phyloP scores from a whole-genome alignment of 2,329 filamentous ascomycete genomes.

The Aspergillus costaricaensis region DNA sequence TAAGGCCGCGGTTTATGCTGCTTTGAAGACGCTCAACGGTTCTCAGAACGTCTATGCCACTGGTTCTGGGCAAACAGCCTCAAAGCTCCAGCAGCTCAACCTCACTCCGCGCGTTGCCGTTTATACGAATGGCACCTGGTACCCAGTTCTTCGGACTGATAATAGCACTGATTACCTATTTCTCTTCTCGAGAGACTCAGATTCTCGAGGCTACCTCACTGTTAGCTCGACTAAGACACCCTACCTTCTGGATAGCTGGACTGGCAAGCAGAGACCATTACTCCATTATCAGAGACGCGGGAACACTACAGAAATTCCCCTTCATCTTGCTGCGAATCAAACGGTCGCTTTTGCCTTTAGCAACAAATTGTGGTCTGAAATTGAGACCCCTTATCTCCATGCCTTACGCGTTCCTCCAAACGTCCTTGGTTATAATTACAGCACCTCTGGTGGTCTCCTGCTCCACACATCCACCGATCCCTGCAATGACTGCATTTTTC shows the following conservation, averaged over 20 bases:
- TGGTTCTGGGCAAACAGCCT: slow-evolving; percentile 31
- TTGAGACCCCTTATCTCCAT: neutral
- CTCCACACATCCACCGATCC: slow-evolving; percentile 11
- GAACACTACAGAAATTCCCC: neutral
- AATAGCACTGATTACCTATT: slow-evolving; percentile 38
- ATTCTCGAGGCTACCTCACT: neutral
- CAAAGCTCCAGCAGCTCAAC: slow-evolving; percentile 28
- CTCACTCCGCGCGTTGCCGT: slow-evolving; percentile 37
- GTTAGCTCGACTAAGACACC: neutral
- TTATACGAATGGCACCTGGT: slow-evolving; percentile 33
- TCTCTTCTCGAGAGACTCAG: slow-evolving; percentile 37
- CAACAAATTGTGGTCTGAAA: neutral
- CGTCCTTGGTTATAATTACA: slow-evolving; percentile 14
- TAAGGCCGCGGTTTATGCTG: neutral
- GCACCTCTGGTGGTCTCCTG: neutral
- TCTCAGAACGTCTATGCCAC: slow-evolving; percentile 40
- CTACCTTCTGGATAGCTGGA: neutral
- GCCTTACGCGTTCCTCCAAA: neutral
- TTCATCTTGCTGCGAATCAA: neutral
- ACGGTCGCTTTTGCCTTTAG: neutral
- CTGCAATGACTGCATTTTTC: slow-evolving; percentile 1
- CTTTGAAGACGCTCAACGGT: neutral
- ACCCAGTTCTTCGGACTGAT: slow-evolving; percentile 40
- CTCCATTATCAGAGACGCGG: neutral
- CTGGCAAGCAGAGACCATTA: neutral